phyloP scores from a whole-genome alignment of 176 grass and related monocot genomes.

The Eragrostis nindensis region DNA sequence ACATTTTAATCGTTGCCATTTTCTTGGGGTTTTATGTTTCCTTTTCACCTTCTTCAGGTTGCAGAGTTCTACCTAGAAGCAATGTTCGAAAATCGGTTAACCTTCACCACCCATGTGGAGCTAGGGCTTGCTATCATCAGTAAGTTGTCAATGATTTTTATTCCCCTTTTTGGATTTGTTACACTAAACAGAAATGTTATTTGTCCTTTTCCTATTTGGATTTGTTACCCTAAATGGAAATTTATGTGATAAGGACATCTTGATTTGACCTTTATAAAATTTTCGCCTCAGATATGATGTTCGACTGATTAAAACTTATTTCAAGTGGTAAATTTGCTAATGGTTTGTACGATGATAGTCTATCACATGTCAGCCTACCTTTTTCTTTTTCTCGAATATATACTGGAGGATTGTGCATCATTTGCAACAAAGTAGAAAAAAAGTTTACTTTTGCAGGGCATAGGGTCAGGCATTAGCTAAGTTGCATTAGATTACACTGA shows the following conservation, averaged over 20 bases:
- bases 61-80: conserved; percentile 48
- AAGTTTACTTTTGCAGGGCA: no score
- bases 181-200: no score
- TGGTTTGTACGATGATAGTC: no score
- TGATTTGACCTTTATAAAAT: not conserved
- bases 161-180: no score
- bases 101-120: conserved; percentile 42
- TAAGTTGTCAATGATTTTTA: conserved; percentile 34
- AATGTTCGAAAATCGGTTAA: conserved; percentile 43
- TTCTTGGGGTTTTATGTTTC: not conserved
- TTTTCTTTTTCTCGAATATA: no score
- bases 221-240: conserved; percentile 30
- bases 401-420: no score
- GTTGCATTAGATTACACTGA: no score
- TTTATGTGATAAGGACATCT: not conserved
- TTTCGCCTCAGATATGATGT: not conserved
- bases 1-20: not conserved
- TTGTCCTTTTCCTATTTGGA: conserved; percentile 3
- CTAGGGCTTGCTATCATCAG: conserved; percentile 5
- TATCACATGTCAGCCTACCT: no score
- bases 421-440: no score
- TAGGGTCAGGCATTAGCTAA: no score
- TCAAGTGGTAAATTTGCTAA: not conserved
- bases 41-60: conserved; percentile 39
- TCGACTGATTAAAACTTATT: not conserved